Base-by-base conservation (phyloP, 75 land plant species). In the Sequoiadendron giganteum region DNA sequence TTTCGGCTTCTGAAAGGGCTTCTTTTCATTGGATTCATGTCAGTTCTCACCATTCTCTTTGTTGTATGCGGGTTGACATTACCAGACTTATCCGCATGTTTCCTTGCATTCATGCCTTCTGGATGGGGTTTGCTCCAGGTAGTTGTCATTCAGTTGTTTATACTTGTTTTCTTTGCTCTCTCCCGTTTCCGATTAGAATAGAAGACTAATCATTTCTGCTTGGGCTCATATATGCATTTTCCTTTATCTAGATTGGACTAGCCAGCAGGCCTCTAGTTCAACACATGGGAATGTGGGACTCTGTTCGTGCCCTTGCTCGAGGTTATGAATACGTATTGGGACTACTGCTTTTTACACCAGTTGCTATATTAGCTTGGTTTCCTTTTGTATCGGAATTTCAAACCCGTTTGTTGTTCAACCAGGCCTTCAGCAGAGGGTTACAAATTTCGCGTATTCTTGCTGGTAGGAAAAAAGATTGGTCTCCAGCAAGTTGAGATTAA, bases 91-190 rank as follows among this genome's bases (percentile, higher is more conserved):
- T 96, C 97, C 91, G 96, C 95, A 16, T 83, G 92, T 49, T 55
- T 95, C 8, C 89, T 98, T 55, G 99, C 95, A 68, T 98, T 97
- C 90, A 85, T 97, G 93, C 99, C 99, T 0, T 95, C 99, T 15
- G 99, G 99, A n/a, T 98, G 99, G 99, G 97, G 97, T 32, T n/a
- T 98, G 80, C 87, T 98, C 65, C 93, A 94, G 89, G 99, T 97
- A 89, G 49, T 47, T 47, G 30, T 28, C 48, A n/a, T 28, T 89
- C 55, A 77, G 8, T 56, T 86, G 87, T 91, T 15, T 30, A 30
- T 80, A 10, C 47, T 87, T 30, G 13, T 25, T 39, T 76, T 38
- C 70, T 65, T 25, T 65, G 8, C 38, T 68, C 14, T 45, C 15
- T 32, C 21, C 36, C 16, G 42, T 85, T 78, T 45, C 25, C 72